These are phyloP conservation scores for Boletus vinaceobasis DNA, from an alignment of 768 basidiomycete species.

Conservation along the genomic window DNA sequence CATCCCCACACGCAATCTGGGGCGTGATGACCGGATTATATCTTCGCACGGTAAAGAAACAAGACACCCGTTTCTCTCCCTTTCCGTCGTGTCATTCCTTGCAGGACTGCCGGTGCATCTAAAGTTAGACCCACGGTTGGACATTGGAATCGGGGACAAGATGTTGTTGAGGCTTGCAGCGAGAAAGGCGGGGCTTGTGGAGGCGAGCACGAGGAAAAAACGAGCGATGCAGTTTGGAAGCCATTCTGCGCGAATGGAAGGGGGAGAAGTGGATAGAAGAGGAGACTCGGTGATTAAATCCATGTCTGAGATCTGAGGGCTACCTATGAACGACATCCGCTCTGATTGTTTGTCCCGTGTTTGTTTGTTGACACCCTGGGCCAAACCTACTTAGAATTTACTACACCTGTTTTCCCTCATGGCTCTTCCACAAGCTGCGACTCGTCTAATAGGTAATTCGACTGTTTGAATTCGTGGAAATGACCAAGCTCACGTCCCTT, in stretches of 20 bases:
- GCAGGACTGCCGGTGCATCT: conserved; percentile 74
- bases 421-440: conserved; percentile 49
- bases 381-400: not conserved
- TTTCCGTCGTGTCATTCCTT: conserved; percentile 73
- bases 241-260: conserved; percentile 79
- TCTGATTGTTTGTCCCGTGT: conserved; percentile 24
- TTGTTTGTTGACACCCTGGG: conserved; percentile 22
- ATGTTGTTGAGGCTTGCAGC: conserved; percentile 73
- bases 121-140: conserved; percentile 76
- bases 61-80: conserved; percentile 85
- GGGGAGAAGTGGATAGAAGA: conserved; percentile 46
- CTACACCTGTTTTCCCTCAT: conserved; percentile 28
- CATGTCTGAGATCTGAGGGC: not conserved
- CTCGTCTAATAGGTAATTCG: conserved; percentile 47
- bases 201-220: conserved; percentile 78
- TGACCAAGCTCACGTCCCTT: conserved; percentile 8
- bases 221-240: conserved; percentile 97
- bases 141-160: conserved; percentile 87
- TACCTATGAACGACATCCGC: not conserved
- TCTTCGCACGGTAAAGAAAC: conserved; percentile 91
- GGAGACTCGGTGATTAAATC: conserved; percentile 42
- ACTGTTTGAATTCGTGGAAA: not conserved
- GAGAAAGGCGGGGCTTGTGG: conserved; percentile 66
- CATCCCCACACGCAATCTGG: conserved; percentile 85
- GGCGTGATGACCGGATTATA: conserved; percentile 91